Conservation (phyloP, 371 early-diverging fungal genomes). For the Phascolomyces articulosus region DNA sequence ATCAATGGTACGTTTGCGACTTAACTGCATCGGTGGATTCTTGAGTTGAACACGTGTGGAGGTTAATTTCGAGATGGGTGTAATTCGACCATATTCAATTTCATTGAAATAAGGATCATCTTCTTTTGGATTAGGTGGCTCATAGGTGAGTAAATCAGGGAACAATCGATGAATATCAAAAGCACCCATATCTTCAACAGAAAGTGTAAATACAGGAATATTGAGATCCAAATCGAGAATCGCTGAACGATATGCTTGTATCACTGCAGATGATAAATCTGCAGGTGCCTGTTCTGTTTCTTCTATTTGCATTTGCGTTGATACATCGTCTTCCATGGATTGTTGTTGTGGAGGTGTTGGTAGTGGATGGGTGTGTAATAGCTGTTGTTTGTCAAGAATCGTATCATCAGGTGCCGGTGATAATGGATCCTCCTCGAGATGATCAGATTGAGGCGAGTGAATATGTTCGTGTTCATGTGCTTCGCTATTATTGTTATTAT, state of each 20-base stretch:
- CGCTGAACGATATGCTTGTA: slow-evolving; percentile 19
- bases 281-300: not conserved
- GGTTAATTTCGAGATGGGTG: slow-evolving; percentile 43
- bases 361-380: slow-evolving; percentile 1
- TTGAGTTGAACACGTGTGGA: slow-evolving; percentile 39
- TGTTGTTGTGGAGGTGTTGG: slow-evolving; percentile 27
- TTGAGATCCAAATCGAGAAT: slow-evolving; percentile 28
- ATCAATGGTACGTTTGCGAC: slow-evolving; percentile 37
- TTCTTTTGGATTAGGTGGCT: slow-evolving; percentile 43
- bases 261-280: slow-evolving; percentile 11
- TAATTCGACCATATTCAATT: slow-evolving; percentile 37
- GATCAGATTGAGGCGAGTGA: not conserved
- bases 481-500: too few relatives aligned
- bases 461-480: too few relatives aligned
- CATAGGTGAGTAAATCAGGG: slow-evolving; percentile 47
- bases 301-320: too few relatives aligned
- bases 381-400: not conserved
- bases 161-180: slow-evolving; percentile 39
- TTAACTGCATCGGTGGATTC: slow-evolving; percentile 30
- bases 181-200: slow-evolving; percentile 22
- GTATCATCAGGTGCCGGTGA: not conserved
- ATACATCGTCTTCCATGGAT: not conserved
- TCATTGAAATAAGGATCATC: slow-evolving; percentile 51
- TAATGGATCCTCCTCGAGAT: not conserved
- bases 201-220: slow-evolving; percentile 29